These are phyloP conservation scores for Diplosphaera chodatii DNA, from an alignment of 139 green algal species.

Conservation along the genomic window DNA sequence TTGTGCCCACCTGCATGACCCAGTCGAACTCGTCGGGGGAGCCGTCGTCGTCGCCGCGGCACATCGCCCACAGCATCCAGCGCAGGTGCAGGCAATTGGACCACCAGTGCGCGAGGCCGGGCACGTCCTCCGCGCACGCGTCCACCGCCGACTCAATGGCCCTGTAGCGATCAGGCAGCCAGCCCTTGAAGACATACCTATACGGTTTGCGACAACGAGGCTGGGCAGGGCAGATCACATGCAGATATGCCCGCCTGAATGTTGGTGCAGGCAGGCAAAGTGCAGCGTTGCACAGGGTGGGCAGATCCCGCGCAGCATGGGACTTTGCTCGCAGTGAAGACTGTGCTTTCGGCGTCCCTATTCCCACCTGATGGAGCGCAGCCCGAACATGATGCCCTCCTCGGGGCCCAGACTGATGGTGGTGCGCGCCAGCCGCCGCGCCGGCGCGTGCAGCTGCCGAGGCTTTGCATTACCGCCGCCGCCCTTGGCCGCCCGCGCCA, in stretches of 20 bases:
- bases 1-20: conserved; percentile 16
- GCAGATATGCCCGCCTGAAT: too few species aligned
- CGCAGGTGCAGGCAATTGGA: conserved; percentile 46
- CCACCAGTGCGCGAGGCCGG: conserved; percentile 39
- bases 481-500: conserved; percentile 25
- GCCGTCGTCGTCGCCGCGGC: conserved; percentile 6
- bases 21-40: conserved; percentile 17
- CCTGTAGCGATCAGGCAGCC: conserved; percentile 20
- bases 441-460: conserved; percentile 49
- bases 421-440: conserved; percentile 64
- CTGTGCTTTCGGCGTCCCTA: too few species aligned
- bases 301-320: too few species aligned
- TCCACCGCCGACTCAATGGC: conserved; percentile 22
- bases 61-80: conserved; percentile 46
- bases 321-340: too few species aligned
- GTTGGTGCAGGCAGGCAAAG: too few species aligned
- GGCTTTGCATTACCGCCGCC: neutral
- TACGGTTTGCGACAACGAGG: too few species aligned
- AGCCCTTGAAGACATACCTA: too few species aligned
- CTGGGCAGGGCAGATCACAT: too few species aligned
- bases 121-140: conserved; percentile 14
- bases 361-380: conserved; percentile 47
- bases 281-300: too few species aligned
- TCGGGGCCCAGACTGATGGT: conserved; percentile 57
- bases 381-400: conserved; percentile 50